Evolutionary conservation across 768 basidiomycete genomes (phyloP).

Genomic region (Phlebiopsis flavidoalba): DNA sequence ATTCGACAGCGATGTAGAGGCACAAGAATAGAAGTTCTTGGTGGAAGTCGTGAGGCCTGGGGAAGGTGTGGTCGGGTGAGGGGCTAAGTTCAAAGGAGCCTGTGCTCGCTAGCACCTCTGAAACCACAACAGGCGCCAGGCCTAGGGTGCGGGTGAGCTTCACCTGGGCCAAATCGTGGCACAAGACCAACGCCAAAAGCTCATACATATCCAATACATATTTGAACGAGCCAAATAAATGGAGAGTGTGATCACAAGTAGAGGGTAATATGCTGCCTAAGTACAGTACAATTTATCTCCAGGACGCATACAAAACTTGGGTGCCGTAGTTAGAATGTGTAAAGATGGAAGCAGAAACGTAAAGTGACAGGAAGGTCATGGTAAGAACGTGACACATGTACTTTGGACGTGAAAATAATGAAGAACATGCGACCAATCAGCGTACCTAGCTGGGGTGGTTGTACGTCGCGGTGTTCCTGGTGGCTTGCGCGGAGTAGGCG

Average conservation of each 20-base stretch:
- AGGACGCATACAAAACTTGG: neutral
- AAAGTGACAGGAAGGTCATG: neutral
- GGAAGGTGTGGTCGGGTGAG: neutral
- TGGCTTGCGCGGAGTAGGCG: conserved; percentile 45
- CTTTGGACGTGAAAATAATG: neutral
- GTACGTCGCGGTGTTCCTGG: conserved; percentile 64
- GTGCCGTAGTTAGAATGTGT: neutral
- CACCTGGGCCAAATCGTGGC: too few relatives aligned
- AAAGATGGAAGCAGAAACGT: neutral
- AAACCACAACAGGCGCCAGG: neutral
- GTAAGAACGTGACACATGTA: neutral
- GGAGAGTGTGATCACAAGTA: neutral
- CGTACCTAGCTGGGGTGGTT: conserved; percentile 38
- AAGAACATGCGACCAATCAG: conserved; percentile 3
- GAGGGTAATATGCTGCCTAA: neutral
- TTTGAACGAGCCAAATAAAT: neutral
- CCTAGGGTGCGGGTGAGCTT: neutral
- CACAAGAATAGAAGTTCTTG: neutral
- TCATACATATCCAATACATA: neutral
- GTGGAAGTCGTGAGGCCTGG: neutral
- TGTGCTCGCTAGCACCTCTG: neutral
- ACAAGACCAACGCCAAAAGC: neutral
- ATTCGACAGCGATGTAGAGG: neutral
- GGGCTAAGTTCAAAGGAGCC: neutral
- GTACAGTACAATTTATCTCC: conserved; percentile 2